These are phyloP conservation scores for Pholiota microspora DNA, from an alignment of 768 basidiomycete species.

Conservation along the genomic window DNA sequence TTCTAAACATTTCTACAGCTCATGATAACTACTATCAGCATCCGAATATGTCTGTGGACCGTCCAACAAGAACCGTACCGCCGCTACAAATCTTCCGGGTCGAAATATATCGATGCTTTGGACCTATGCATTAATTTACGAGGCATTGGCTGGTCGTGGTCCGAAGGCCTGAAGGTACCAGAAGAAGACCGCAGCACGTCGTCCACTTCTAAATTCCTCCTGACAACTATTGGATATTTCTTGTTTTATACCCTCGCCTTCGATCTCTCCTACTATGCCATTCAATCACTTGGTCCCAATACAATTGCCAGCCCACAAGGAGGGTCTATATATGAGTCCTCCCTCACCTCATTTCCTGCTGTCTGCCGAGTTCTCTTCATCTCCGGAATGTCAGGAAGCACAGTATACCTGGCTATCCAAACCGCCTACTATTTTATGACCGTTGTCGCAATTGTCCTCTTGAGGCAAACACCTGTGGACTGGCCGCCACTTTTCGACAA, in stretches of 20 bases:
- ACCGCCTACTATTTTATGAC: slow-evolving; percentile 39
- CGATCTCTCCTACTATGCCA: slow-evolving; percentile 42
- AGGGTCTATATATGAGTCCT: slow-evolving; percentile 41
- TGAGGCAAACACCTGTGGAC: slow-evolving; percentile 45
- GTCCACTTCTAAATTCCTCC: slow-evolving; percentile 35
- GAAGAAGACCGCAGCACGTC: slow-evolving; percentile 38
- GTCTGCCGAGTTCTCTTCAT: slow-evolving; percentile 45
- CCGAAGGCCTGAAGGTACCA: slow-evolving; percentile 39
- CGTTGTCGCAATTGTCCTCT: slow-evolving; percentile 41
- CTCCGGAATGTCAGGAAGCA: slow-evolving; percentile 39
- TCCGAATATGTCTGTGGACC: slow-evolving; percentile 41
- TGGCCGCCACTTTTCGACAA: slow-evolving; percentile 65
- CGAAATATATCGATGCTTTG: slow-evolving; percentile 36
- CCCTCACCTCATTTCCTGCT: slow-evolving; percentile 31
- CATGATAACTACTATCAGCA: slow-evolving; percentile 30
- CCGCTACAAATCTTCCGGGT: slow-evolving; percentile 22
- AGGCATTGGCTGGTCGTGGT: slow-evolving; percentile 64
- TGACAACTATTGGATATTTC: slow-evolving; percentile 30
- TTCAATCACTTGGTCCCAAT: slow-evolving; percentile 45
- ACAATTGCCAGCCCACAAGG: slow-evolving; percentile 38
- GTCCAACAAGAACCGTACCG: slow-evolving; percentile 32
- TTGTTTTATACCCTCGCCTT: slow-evolving; percentile 35
- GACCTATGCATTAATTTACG: slow-evolving; percentile 53
- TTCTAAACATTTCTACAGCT: slow-evolving; percentile 26
- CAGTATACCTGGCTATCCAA: slow-evolving; percentile 45